Conservation (phyloP, 2,329 filamentous ascomycete species). For the Lasiodiplodia sp. region DNA sequence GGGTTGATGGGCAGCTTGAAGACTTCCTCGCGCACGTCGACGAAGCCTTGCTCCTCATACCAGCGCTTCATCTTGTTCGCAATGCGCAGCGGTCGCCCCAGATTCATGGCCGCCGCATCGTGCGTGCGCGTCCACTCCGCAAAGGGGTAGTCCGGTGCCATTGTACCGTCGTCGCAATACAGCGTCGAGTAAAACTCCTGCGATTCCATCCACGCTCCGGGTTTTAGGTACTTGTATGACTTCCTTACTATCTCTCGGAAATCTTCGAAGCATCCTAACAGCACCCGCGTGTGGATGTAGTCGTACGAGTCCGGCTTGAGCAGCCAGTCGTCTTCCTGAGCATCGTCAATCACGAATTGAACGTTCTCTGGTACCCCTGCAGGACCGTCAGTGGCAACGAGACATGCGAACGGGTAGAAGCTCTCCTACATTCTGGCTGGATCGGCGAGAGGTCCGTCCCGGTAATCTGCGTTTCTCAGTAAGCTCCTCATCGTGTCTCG, state of each 20-base stretch:
- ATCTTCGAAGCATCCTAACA: conserved; percentile 65
- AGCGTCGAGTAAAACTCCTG: conserved; percentile 54
- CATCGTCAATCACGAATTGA: conserved; percentile 76
- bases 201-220: conserved; percentile 61
- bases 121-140: conserved; percentile 56
- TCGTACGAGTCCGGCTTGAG: conserved; percentile 61
- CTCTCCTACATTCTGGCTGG: conserved; percentile 44
- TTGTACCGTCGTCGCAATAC: conserved; percentile 62
- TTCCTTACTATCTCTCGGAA: conserved; percentile 64
- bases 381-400: conserved; percentile 14
- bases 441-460: conserved; percentile 53
- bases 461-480: conserved; percentile 42
- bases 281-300: conserved; percentile 65
- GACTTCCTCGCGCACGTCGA: conserved; percentile 61
- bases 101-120: conserved; percentile 55
- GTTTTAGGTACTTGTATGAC: conserved; percentile 60
- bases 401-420: too few relatives aligned
- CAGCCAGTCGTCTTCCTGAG: conserved; percentile 66
- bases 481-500: conserved; percentile 29
- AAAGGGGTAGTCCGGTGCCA: conserved; percentile 56
- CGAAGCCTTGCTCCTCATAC: conserved; percentile 65
- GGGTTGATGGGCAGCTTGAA: conserved; percentile 62
- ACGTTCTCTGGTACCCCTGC: conserved; percentile 71
- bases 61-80: conserved; percentile 61
- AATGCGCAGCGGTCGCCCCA: conserved; percentile 58